phyloP scores from a whole-genome alignment of 495 filamentous ascomycete genomes.

The Massariosphaeria phaeospora region DNA sequence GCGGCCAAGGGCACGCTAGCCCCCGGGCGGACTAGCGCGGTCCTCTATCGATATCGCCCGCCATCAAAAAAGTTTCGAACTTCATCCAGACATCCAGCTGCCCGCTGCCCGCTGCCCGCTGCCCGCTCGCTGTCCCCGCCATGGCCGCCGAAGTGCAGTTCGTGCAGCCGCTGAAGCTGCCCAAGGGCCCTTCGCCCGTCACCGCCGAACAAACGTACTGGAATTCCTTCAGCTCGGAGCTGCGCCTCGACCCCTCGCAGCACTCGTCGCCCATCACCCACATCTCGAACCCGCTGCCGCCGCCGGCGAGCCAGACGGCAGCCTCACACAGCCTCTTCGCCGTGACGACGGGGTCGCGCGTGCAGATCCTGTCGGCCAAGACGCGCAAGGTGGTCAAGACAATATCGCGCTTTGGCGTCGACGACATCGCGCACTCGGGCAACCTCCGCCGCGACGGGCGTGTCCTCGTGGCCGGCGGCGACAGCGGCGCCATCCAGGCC shows the following conservation, averaged over 20 bases:
- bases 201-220: conserved; percentile 95
- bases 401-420: conserved; percentile 71
- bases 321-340: conserved; percentile 70
- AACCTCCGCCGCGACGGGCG: conserved; percentile 84
- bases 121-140: no score
- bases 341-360: conserved; percentile 80
- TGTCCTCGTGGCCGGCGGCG: conserved; percentile 84
- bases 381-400: conserved; percentile 85
- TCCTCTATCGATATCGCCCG: no score
- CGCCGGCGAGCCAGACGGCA: conserved; percentile 46
- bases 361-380: conserved; percentile 87
- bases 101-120: no score
- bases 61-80: conserved; percentile 3
- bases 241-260: conserved; percentile 72
- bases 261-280: conserved; percentile 79
- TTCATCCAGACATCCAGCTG: no score
- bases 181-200: conserved; percentile 62
- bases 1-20: no score
- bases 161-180: conserved; percentile 76
- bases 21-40: no score
- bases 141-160: conserved; percentile 90
- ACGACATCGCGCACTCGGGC: conserved; percentile 78
- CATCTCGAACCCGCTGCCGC: conserved; percentile 69
- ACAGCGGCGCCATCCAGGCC: conserved; percentile 83
- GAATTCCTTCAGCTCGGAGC: conserved; percentile 83